Conservation (phyloP, 1,284 basidiomycete genomes). For the Sporisorium scitamineum region DNA sequence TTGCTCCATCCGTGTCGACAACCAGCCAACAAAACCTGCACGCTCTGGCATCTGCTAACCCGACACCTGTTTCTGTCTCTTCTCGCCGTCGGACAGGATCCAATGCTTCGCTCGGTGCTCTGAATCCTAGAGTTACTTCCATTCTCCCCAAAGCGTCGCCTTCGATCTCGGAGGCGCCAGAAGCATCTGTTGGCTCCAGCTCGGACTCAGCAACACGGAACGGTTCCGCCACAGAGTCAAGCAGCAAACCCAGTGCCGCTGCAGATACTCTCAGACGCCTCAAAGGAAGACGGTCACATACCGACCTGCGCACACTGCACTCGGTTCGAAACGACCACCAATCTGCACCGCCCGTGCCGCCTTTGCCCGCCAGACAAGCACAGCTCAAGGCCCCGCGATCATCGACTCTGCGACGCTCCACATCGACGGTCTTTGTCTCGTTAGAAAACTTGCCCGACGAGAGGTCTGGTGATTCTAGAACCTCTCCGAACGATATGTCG, state of each 20-base stretch:
- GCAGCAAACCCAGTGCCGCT: constrained; percentile 6
- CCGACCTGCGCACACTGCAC: constrained; percentile 14
- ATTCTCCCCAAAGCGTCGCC: constrained; percentile 32
- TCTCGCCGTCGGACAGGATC: constrained; percentile 26
- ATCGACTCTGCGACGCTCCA: constrained; percentile 13
- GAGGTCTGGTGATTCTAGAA: not conserved
- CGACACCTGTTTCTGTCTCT: not conserved
- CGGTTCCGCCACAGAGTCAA: not conserved
- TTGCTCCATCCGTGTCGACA: constrained; percentile 15
- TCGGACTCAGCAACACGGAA: not conserved
- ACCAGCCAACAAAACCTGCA: constrained; percentile 24
- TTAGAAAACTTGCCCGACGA: constrained; percentile 21
- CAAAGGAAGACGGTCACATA: constrained; percentile 25
- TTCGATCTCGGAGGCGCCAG: constrained; percentile 26
- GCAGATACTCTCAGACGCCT: constrained; percentile 31
- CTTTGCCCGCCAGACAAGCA: not conserved
- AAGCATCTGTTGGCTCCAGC: constrained; percentile 2
- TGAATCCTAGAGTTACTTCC: constrained; percentile 13
- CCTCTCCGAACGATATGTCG: not conserved
- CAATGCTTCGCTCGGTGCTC: constrained; percentile 26
- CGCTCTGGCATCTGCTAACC: constrained; percentile 6
- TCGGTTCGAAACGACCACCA: constrained; percentile 12
- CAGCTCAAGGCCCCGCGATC: not conserved
- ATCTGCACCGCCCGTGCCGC: not conserved
- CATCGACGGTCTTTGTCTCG: constrained; percentile 25